Base-by-base conservation (phyloP, 768 basidiomycete species). In the Brasilioporus rufonigricans region DNA sequence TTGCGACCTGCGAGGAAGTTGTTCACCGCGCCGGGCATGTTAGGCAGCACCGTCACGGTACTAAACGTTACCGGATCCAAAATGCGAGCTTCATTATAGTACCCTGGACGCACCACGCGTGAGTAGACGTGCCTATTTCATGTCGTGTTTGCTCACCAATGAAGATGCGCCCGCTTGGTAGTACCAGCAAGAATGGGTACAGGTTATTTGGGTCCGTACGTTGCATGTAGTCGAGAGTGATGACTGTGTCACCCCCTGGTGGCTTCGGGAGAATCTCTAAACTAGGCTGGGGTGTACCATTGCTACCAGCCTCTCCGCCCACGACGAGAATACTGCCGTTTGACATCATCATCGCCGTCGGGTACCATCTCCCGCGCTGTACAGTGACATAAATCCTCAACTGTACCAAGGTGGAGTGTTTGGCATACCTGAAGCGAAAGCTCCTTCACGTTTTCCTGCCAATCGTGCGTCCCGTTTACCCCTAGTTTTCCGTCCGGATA, bases 51-150 rank as follows among this genome's bases (percentile, higher is more conserved):
- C 6, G 70, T 70, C 50, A 83, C 67, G 0, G 89, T 91, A 21
- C 76, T 69, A 58, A 91, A 89, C 1, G 80, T 87, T 12, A 65
- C 73, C 0, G 86, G 83, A 53, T 91, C 79, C 26, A 91, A 73
- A 56, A 91, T 81, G 16, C 89, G 83, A 1, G 89, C 90, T 68
- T 91, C 86, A 57, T 92, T 91, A 73, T 84, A 91, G 63, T 91
- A 91, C 0, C 77, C 87, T 89, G 55, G 27, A 33, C n/a, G 13
- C 3, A n/a, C 18, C 1, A 43, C 12, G 4, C 11, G 35, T 50
- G 29, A 48, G 46, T 23, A 11, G 1, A 31, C 12, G 1, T 5
- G 10, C 29, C 5, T 39, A 26, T 26, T 1, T 11, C 3, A 13
- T 5, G 5, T 10, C 38, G 11, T 44, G n/a, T 35, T n/a, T 32